phyloP scores from a whole-genome alignment of 768 basidiomycete species.

The Mycena haematopus region DNA sequence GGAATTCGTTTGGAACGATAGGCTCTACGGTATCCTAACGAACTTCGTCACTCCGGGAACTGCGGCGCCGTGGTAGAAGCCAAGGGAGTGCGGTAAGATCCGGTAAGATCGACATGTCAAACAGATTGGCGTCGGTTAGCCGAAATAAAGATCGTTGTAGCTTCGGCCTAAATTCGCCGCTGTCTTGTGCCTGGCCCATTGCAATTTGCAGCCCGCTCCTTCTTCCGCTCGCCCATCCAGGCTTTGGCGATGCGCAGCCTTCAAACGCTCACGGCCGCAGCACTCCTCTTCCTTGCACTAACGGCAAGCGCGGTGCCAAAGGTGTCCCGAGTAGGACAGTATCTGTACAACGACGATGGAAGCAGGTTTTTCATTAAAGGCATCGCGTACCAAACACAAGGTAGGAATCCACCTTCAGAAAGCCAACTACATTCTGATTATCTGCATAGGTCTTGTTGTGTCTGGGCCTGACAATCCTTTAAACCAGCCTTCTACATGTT shows the following conservation, averaged over 20 bases:
- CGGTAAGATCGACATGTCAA: not conserved
- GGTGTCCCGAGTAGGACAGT: conserved; percentile 75
- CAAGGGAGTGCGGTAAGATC: no score
- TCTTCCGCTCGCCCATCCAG: not conserved
- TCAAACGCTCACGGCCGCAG: not conserved
- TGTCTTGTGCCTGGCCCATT: not conserved
- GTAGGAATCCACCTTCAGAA: conserved; percentile 40
- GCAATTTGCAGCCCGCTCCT: not conserved
- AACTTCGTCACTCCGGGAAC: no score
- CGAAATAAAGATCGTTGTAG: not conserved
- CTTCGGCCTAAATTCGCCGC: not conserved
- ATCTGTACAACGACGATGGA: conserved; percentile 80
- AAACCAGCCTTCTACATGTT: conserved; percentile 29
- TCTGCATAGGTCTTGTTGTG: conserved; percentile 8
- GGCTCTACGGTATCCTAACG: no score
- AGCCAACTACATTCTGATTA: not conserved
- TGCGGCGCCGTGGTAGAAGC: no score
- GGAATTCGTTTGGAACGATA: no score
- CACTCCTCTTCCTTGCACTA: not conserved
- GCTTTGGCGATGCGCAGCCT: conserved; percentile 5
- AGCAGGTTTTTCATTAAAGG: conserved; percentile 90
- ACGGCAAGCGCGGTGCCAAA: conserved; percentile 59
- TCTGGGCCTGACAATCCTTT: conserved; percentile 11
- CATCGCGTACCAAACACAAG: conserved; percentile 84
- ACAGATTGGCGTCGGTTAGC: not conserved